Evolutionary conservation across 441 rosid species (phyloP).

Genomic region (Kokia cookei): DNA sequence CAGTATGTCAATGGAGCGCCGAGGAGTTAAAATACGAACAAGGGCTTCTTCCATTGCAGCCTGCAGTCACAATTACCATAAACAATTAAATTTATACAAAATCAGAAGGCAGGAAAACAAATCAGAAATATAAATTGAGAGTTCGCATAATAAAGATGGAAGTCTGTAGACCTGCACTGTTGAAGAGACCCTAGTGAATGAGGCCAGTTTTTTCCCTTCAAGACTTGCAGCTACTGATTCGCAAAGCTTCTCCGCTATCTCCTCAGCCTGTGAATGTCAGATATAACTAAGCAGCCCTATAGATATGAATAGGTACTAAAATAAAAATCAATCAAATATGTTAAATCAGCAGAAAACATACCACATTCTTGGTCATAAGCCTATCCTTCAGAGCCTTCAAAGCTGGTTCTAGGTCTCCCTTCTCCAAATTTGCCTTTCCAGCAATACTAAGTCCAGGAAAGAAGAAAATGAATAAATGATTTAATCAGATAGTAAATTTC

Average conservation of each 20-base stretch:
- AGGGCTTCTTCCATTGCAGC: constrained; percentile 97
- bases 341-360: constrained; percentile 27
- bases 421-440: constrained; percentile 93
- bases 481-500: not conserved
- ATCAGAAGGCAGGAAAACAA: not conserved
- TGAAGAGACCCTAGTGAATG: constrained; percentile 92
- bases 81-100: not conserved
- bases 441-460: constrained; percentile 63
- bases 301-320: not conserved
- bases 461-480: not conserved
- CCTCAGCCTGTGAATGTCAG: constrained; percentile 70
- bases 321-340: not conserved
- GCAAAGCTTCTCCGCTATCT: constrained; percentile 95
- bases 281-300: not conserved
- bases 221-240: constrained; percentile 95
- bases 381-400: constrained; percentile 93
- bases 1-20: constrained; percentile 87
- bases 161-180: constrained; percentile 74
- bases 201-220: constrained; percentile 91
- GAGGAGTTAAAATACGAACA: constrained; percentile 90
- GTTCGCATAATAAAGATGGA: not conserved
- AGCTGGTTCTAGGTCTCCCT: constrained; percentile 87
- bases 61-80: constrained; percentile 32
- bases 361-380: constrained; percentile 99
- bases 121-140: not conserved